Percentiles rank a stretch among this genome's conserved stretches.
Evolutionary conservation across 352 stramenopile genomes (phyloP).

Genomic region (Thalassiosira ordinaria): DNA sequence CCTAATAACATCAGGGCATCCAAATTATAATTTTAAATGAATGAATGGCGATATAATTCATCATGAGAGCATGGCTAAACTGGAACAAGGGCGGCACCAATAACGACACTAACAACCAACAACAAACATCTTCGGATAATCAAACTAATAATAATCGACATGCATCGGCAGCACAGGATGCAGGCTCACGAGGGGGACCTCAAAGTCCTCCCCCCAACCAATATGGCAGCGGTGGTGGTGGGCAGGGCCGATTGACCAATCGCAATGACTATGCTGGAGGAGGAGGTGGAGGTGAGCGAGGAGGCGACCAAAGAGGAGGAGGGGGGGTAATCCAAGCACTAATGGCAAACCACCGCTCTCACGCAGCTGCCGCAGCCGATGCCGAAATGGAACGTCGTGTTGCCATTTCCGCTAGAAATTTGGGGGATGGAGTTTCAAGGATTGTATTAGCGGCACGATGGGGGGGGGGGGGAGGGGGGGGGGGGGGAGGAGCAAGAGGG

Average conservation of each 20-base stretch:
- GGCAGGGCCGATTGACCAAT: not conserved
- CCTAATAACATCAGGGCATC: too few relatives aligned
- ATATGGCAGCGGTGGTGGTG: not conserved
- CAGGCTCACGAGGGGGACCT: not conserved
- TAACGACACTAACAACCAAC: not conserved
- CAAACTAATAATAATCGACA: constrained; percentile 2
- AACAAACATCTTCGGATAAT: not conserved
- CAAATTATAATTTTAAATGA: too few relatives aligned
- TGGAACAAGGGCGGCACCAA: constrained; percentile 27
- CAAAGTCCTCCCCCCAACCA: not conserved
- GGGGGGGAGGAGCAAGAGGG: not conserved
- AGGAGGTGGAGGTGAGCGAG: too few relatives aligned
- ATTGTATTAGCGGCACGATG: constrained; percentile 79
- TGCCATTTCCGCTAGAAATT: constrained; percentile 68
- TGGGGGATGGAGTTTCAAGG: constrained; percentile 77
- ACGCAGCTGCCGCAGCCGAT: constrained; percentile 49
- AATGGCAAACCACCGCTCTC: constrained; percentile 46
- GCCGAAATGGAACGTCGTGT: constrained; percentile 81
- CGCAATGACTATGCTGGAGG: too few relatives aligned
- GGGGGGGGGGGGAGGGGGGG: constrained; percentile 45
- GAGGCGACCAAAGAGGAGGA: constrained; percentile 9
- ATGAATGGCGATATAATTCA: too few relatives aligned
- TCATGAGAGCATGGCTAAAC: constrained; percentile 38
- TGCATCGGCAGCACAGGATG: not conserved
- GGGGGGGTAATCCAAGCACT: constrained; percentile 58